phyloP scores from a whole-genome alignment of 768 basidiomycete genomes.

The Boletus patriciae region DNA sequence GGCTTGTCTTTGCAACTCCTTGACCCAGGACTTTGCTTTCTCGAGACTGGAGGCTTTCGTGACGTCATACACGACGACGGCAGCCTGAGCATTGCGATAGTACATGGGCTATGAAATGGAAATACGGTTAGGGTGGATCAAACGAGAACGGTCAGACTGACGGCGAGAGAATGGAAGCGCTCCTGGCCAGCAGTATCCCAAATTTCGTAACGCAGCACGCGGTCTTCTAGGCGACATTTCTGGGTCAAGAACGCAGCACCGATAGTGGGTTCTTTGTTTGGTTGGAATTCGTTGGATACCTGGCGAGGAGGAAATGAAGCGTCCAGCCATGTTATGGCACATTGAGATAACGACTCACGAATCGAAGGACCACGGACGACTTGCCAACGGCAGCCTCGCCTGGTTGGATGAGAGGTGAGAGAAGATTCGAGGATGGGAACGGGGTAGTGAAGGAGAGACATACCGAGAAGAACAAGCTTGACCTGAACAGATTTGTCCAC shows the following conservation, averaged over 20 bases:
- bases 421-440: not conserved
- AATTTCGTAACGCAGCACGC: conserved; percentile 90
- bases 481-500: conserved; percentile 94
- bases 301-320: conserved; percentile 27
- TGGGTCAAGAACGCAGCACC: conserved; percentile 95
- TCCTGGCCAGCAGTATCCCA: conserved; percentile 97
- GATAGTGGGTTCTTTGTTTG: conserved; percentile 98
- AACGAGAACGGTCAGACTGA: conserved; percentile 40
- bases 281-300: conserved; percentile 97
- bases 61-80: conserved; percentile 97
- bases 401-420: conserved; percentile 31
- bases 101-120: conserved; percentile 80
- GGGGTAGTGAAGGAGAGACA: conserved; percentile 23
- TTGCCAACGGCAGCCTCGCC: conserved; percentile 99
- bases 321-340: conserved; percentile 5
- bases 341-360: conserved; percentile 55
- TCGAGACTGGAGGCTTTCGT: conserved; percentile 95
- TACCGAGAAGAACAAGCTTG: conserved; percentile 94
- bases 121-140: conserved; percentile 8
- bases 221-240: conserved; percentile 94
- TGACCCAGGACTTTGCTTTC: conserved; percentile 99
- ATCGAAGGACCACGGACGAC: conserved; percentile 96
- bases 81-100: conserved; percentile 96
- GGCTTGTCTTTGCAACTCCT: conserved; percentile 97
- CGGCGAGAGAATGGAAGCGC: conserved; percentile 95